Conservation (phyloP, 2,329 filamentous ascomycete species). For the Apiospora sp. region DNA sequence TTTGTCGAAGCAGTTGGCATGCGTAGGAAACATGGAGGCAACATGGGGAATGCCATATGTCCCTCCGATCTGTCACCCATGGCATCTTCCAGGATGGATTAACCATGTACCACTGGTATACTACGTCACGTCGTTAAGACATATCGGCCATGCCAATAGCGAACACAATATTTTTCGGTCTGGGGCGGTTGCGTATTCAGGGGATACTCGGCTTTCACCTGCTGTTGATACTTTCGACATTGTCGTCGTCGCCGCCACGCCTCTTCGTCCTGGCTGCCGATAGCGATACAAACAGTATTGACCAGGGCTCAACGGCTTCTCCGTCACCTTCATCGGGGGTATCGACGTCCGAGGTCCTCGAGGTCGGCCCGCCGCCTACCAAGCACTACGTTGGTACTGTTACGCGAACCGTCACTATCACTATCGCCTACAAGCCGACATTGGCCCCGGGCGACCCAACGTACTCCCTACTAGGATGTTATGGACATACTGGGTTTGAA, state of each 20-base stretch:
- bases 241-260: conserved; percentile 23
- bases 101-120: conserved; percentile 12
- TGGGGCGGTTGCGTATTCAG: conserved; percentile 33
- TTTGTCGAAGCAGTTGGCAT: conserved; percentile 10
- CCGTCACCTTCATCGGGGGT: conserved; percentile 34
- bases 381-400: background rate
- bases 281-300: background rate
- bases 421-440: conserved; percentile 39
- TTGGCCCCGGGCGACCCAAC: conserved; percentile 32
- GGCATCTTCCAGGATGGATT: conserved; percentile 1
- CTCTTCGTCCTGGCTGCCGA: background rate
- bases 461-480: conserved; percentile 39
- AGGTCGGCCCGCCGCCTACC: conserved; percentile 16
- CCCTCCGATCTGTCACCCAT: background rate
- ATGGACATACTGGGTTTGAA: conserved; percentile 30
- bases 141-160: conserved; percentile 13
- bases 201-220: conserved; percentile 33
- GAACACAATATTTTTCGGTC: conserved; percentile 25
- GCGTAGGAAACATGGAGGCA: background rate
- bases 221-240: background rate
- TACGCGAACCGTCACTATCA: conserved; percentile 40
- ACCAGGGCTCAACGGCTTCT: conserved; percentile 8
- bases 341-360: conserved; percentile 25
- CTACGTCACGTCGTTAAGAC: conserved; percentile 5
- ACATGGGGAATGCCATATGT: conserved; percentile 9